phyloP scores from a whole-genome alignment of 2,329 filamentous ascomycete species.

The Fusarium floridanum region DNA sequence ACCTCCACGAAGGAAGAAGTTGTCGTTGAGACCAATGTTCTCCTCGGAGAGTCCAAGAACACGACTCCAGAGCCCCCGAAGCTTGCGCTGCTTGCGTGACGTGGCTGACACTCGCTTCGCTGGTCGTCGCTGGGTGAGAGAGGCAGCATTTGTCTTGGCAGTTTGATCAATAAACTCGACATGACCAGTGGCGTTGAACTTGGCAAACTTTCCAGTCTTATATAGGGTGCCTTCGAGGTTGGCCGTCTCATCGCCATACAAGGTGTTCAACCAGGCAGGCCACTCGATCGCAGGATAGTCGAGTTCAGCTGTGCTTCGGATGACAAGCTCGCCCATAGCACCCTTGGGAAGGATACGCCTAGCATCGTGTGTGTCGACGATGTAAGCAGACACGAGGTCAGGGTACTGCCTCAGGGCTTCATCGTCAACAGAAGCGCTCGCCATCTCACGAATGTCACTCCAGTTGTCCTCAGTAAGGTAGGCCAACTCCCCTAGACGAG shows the following conservation, averaged over 20 bases:
- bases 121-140: not conserved
- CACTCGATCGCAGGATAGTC: conserved; percentile 42
- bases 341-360: conserved; percentile 55
- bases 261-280: conserved; percentile 47
- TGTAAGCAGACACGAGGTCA: conserved; percentile 51
- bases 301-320: conserved; percentile 50
- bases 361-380: conserved; percentile 55
- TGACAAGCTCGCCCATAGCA: conserved; percentile 59
- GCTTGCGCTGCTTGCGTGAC: not conserved
- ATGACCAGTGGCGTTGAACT: not conserved
- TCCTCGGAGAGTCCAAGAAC: not conserved
- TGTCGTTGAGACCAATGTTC: not conserved
- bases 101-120: not conserved
- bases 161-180: not conserved
- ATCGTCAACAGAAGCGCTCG: conserved; percentile 24
- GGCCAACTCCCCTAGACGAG: conserved; percentile 51
- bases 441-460: conserved; percentile 47
- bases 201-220: not conserved
- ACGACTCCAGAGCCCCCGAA: not conserved
- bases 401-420: conserved; percentile 42
- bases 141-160: not conserved
- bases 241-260: conserved; percentile 16
- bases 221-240: conserved; percentile 1
- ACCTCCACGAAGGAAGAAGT: not conserved
- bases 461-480: conserved; percentile 53